Evolutionary conservation across 2,329 filamentous ascomycete genomes (phyloP), one percentile per base, ranked within the genome.

Genomic region (Fusarium sp.): DNA sequence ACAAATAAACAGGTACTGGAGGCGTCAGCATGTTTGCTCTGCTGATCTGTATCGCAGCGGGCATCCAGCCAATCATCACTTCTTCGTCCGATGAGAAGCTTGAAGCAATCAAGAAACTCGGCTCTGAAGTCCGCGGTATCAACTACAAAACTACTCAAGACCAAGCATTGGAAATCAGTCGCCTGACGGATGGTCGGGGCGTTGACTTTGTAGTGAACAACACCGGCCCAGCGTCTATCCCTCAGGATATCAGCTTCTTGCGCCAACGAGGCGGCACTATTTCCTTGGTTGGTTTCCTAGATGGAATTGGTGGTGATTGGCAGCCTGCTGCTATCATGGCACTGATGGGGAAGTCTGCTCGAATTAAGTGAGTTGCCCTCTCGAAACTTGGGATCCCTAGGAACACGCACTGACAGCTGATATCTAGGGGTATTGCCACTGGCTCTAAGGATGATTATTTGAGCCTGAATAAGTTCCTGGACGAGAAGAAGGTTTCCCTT

Each of bases 81-180:
- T 52, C 31, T 20, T 52, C 48, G 1, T 52, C 48, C 17, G 17
- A 52, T 4, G n/a, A 52, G 12, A 52, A 52, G 31, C 31, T 52
- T 6, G 8, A 12, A 24, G n/a, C 48, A 1, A 20, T 52, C 17
- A 36, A 36, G 9, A 36, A 35, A 20, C 31, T 35, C 1, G n/a
- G 9, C 1, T 6, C 48, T 3, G 0, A 35, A 1, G 31, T 52
- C 9, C n/a, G 8, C 2, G 31, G 31, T 5, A 20, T 35, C 9
- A 52, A 52, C 2, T 52, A 52, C 3, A 24, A 15, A 35, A 11
- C 9, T 0, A 35, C 4, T 3, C 8, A 26, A 1, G 48, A 52
- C 18, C 48, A 52, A 36, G 9, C 3, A 20, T 24, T 9, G 3
- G 48, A 51, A 51, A 8, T 51, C 0, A 51, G 0, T 0, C 31